phyloP scores from a whole-genome alignment of 129 eudicot species.

The Escallonia rubra region DNA sequence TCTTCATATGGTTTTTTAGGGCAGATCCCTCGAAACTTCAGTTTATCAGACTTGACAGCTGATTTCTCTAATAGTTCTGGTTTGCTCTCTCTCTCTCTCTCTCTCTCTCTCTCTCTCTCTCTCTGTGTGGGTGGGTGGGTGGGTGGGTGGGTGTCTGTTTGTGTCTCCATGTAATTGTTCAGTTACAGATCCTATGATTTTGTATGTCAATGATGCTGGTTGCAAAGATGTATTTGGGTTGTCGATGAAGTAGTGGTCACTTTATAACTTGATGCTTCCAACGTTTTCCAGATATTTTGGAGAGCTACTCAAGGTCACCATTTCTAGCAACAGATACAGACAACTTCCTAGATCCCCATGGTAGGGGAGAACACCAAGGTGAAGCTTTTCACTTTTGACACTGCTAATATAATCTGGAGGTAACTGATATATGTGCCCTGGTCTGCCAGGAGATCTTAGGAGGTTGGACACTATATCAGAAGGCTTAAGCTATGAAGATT shows the following conservation, averaged over 20 bases:
- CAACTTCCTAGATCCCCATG: slow-evolving; percentile 50
- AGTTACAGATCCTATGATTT: too few relatives aligned
- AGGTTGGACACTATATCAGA: slow-evolving; percentile 56
- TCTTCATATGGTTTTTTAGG: slow-evolving; percentile 62
- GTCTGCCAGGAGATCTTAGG: slow-evolving; percentile 40
- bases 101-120: background rate
- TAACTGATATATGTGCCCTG: slow-evolving; percentile 26
- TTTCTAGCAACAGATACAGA: slow-evolving; percentile 47
- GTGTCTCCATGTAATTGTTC: too few relatives aligned
- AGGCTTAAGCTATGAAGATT: slow-evolving; percentile 64
- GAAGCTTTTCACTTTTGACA: background rate
- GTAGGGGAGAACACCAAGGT: slow-evolving; percentile 51
- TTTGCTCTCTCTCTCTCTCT: slow-evolving; percentile 31
- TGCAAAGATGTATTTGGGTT: background rate
- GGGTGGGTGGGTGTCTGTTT: background rate
- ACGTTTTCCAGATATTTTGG: slow-evolving; percentile 43
- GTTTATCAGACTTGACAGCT: slow-evolving; percentile 78
- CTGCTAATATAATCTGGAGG: slow-evolving; percentile 9
- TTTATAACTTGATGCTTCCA: background rate
- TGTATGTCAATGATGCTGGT: too few relatives aligned
- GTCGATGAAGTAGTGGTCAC: background rate
- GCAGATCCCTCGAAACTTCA: slow-evolving; percentile 77
- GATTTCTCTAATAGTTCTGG: slow-evolving; percentile 59
- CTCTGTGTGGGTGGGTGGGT: slow-evolving; percentile 4
- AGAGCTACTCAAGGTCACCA: slow-evolving; percentile 60